Evolutionary conservation across 2,329 filamentous ascomycete genomes (phyloP), one percentile per base, ranked within the genome.

Genomic region (Kalmusia sp.): DNA sequence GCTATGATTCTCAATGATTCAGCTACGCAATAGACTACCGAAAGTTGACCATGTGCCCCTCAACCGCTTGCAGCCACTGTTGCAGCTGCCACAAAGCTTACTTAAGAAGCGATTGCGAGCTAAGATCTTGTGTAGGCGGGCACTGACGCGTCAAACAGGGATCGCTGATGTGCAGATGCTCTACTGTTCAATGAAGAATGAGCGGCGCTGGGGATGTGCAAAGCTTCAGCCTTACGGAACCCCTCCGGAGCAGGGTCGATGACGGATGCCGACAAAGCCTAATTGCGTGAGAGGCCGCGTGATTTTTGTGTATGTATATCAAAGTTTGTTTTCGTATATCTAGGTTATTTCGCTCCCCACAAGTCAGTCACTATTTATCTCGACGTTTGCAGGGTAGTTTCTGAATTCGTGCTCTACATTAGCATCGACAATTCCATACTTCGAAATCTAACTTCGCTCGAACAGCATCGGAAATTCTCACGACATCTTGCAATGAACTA

Each of bases 261-360:
- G 43, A 46, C 43, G 43, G 21, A 35, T 21, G 19, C 27, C 21
- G 43, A 21, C 30, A 19, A 14, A 6, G 43, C 22, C 31, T n/a
- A 33, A 46, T 37, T 21, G 31, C 31, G 43, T 27, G 31, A 35
- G 14, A 46, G 43, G 43, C 43, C 43, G 43, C 43, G 43, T 46
- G 46, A n/a, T n/a, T 41, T 46, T 12, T 37, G 21, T 39, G 44
- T 4, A 6, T 9, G 30, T 58, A 58, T 51, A 39, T 56, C 44
- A 51, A 54, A 30, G 24, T 22, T 6, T 22, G 35, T 22, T 15
- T 15, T 15, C 6, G 7, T 37, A 8, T 31, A 7, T 8, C 14
- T 33, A 24, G n/a, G 11, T 22, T 6, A 17, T 21, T 19, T 22
- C n/a, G 12, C 3, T 39, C 17, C 8, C 35, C 19, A 39, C 4